A percentile compares a stretch with the other conserved stretches of the same genome.
phyloP scores from a whole-genome alignment of 257 asterid species.

The Solanum paucissectum region DNA sequence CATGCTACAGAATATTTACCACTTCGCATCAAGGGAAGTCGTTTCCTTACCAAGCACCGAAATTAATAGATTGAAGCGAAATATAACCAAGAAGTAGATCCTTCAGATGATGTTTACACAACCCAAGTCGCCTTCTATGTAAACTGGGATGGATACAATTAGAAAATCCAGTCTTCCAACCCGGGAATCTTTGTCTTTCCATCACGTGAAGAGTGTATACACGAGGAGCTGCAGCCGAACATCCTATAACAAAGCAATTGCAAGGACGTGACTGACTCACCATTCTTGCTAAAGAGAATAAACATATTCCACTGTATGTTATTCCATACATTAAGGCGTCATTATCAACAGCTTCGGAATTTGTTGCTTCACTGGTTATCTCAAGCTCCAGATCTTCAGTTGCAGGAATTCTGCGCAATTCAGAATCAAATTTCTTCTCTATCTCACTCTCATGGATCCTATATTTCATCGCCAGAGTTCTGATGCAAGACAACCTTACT shows the following conservation, averaged over 20 bases:
- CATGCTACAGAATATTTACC: not conserved
- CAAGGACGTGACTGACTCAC: slow-evolving; percentile 69
- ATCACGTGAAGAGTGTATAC: slow-evolving; percentile 73
- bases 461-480: slow-evolving; percentile 72
- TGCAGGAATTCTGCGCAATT: slow-evolving; percentile 56
- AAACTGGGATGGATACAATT: slow-evolving; percentile 72
- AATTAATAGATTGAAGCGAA: slow-evolving; percentile 25
- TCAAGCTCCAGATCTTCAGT: slow-evolving; percentile 55
- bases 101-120: slow-evolving; percentile 60
- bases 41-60: slow-evolving; percentile 19
- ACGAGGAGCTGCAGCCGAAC: slow-evolving; percentile 41
- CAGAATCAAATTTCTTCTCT: slow-evolving; percentile 56
- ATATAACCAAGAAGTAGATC: slow-evolving; percentile 69
- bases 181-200: slow-evolving; percentile 89
- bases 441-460: slow-evolving; percentile 60
- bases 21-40: not conserved
- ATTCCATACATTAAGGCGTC: slow-evolving; percentile 48
- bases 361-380: slow-evolving; percentile 23
- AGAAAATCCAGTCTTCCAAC: slow-evolving; percentile 89
- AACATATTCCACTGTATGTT: slow-evolving; percentile 54
- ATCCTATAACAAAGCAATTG: slow-evolving; percentile 67
- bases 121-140: slow-evolving; percentile 57
- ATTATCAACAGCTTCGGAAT: slow-evolving; percentile 13
- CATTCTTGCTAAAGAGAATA: slow-evolving; percentile 59
- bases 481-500: slow-evolving; percentile 66